These are phyloP conservation scores for Mollisia scopiformis DNA, from an alignment of 2,329 filamentous ascomycete species.

Conservation along the genomic window DNA sequence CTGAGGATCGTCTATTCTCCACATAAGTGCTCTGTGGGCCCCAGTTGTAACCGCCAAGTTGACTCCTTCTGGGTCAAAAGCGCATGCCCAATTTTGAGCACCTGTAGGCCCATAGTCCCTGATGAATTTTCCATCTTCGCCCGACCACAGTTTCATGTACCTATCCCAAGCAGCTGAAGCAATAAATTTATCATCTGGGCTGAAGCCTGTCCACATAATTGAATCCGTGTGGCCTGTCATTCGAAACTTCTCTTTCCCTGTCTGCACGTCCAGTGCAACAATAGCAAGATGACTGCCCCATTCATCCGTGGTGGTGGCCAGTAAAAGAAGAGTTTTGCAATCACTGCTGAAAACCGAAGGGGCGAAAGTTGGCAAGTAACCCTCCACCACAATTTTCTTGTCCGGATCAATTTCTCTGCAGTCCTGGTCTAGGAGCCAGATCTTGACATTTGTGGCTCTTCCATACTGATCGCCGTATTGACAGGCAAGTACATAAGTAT, in stretches of 20 bases:
- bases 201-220: neutral
- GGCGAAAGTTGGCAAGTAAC: neutral
- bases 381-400: neutral
- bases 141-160: neutral
- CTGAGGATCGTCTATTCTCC: neutral
- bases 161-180: neutral
- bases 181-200: neutral
- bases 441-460: neutral
- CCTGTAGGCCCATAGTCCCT: neutral
- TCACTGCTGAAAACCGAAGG: neutral
- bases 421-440: neutral
- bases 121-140: neutral
- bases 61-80: neutral
- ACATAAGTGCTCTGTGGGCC: neutral
- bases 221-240: neutral
- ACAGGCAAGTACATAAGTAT: neutral
- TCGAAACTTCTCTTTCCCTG: neutral
- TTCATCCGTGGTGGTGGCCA: neutral
- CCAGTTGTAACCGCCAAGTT: neutral
- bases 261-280: neutral
- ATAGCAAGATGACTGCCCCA: neutral
- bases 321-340: neutral
- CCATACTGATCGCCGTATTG: neutral
- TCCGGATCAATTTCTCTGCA: neutral
- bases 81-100: constrained; percentile 5